Evolutionary conservation across 2,329 filamentous ascomycete species (phyloP).

Genomic region (Pezicula neosporulosa): DNA sequence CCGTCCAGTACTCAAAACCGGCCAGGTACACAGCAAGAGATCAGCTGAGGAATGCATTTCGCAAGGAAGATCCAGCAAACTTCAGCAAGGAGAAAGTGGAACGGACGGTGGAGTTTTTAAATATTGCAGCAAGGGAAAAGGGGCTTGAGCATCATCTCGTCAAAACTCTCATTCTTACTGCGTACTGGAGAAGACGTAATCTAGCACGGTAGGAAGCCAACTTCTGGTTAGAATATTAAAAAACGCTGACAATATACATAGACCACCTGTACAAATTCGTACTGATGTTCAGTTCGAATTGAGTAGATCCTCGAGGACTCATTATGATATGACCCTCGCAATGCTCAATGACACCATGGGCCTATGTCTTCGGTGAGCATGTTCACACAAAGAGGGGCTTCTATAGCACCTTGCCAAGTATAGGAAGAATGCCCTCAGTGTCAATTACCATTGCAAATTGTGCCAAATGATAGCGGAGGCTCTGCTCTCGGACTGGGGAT

Average conservation of each 20-base stretch:
- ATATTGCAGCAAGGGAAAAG: conserved; percentile 56
- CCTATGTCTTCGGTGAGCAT: conserved; percentile 51
- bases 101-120: conserved; percentile 68
- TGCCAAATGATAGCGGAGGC: no score
- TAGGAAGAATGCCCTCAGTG: no score
- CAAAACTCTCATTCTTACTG: conserved; percentile 60
- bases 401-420: no score
- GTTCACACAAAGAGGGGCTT: background rate
- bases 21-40: conserved; percentile 60
- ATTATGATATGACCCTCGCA: conserved; percentile 66
- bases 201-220: background rate
- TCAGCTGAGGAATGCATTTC: conserved; percentile 58
- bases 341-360: conserved; percentile 75
- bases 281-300: conserved; percentile 14
- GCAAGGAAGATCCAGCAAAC: conserved; percentile 36
- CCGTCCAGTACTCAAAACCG: conserved; percentile 69
- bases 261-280: conserved; percentile 12
- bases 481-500: no score
- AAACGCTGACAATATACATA: conserved; percentile 3
- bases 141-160: conserved; percentile 72
- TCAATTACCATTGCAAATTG: no score
- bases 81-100: conserved; percentile 51
- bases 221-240: background rate
- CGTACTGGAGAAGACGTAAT: conserved; percentile 9
- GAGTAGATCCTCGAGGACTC: conserved; percentile 35